A percentile compares a stretch with the other conserved stretches of the same genome.
Conservation (phyloP, 805 yeast species). For the Sporopachydermia quercuum region DNA sequence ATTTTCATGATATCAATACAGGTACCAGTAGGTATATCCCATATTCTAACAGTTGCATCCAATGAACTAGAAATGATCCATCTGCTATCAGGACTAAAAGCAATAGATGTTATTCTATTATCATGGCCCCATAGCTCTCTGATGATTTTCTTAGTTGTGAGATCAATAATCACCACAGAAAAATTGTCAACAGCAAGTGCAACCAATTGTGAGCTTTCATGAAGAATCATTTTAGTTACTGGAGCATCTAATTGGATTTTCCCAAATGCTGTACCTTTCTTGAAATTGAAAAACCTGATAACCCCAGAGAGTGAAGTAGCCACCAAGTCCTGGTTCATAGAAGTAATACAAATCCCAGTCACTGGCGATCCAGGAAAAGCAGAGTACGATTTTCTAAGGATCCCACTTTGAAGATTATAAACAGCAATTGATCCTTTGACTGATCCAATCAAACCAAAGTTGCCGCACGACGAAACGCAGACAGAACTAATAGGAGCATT, state of each 20-base stretch:
- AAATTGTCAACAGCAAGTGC: slow-evolving; percentile 82
- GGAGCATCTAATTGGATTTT: slow-evolving; percentile 61
- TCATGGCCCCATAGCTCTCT: slow-evolving; percentile 84
- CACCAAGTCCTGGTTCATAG: slow-evolving; percentile 79
- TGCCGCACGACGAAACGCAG: slow-evolving; percentile 83
- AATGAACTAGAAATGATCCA: slow-evolving; percentile 79
- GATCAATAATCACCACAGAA: slow-evolving; percentile 70
- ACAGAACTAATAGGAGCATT: slow-evolving; percentile 62
- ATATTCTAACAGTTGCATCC: slow-evolving; percentile 82
- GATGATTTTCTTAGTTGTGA: slow-evolving; percentile 65
- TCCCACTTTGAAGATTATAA: slow-evolving; percentile 88
- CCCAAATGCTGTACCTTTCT: slow-evolving; percentile 51
- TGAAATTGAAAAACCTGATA: slow-evolving; percentile 77
- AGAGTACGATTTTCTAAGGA: slow-evolving; percentile 50
- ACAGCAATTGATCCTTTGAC: slow-evolving; percentile 72
- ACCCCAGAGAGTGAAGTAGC: slow-evolving; percentile 81
- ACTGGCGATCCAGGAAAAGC: slow-evolving; percentile 51
- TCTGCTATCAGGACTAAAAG: slow-evolving; percentile 88
- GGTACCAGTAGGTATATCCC: slow-evolving; percentile 96
- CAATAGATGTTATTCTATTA: slow-evolving; percentile 75
- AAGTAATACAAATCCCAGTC: slow-evolving; percentile 80
- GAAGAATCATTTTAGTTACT: slow-evolving; percentile 62
- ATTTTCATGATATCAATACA: slow-evolving; percentile 85
- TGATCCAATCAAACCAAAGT: slow-evolving; percentile 87
- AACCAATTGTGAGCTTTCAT: slow-evolving; percentile 66